Evolutionary conservation across 1,284 basidiomycete genomes (phyloP).

Genomic region (Rhodotorula sp.): DNA sequence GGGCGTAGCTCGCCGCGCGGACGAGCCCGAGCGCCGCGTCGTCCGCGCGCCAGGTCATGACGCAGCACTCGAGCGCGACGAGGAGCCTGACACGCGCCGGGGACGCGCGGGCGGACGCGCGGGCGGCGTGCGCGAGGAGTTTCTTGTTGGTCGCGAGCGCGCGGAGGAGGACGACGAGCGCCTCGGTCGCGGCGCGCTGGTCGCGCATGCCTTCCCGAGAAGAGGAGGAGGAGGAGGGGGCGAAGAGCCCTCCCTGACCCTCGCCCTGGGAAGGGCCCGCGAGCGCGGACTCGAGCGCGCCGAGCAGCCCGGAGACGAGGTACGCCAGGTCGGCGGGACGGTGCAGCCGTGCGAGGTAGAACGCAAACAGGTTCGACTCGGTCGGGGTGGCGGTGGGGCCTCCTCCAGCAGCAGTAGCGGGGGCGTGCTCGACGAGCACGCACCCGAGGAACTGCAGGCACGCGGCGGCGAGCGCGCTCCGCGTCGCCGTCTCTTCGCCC

Average conservation of each 20-base stretch:
- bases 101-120: neutral
- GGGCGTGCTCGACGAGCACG: slow-evolving; percentile 32
- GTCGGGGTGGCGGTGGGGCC: slow-evolving; percentile 60
- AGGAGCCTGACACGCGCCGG: slow-evolving; percentile 61
- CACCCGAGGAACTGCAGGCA: slow-evolving; percentile 30
- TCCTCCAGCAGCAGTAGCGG: neutral
- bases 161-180: slow-evolving; percentile 80
- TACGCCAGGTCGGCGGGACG: slow-evolving; percentile 83
- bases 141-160: slow-evolving; percentile 62
- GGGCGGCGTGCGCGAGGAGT: slow-evolving; percentile 6
- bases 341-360: slow-evolving; percentile 87
- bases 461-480: slow-evolving; percentile 1
- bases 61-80: slow-evolving; percentile 73
- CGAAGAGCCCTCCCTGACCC: neutral
- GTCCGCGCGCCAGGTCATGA: slow-evolving; percentile 83
- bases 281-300: slow-evolving; percentile 69
- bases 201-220: too few relatives aligned
- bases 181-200: slow-evolving; percentile 18
- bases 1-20: slow-evolving; percentile 82
- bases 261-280: neutral
- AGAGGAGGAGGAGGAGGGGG: neutral
- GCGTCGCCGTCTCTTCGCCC: neutral
- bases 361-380: slow-evolving; percentile 89
- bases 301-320: slow-evolving; percentile 70
- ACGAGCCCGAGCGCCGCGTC: slow-evolving; percentile 90